Base-by-base conservation (phyloP, 2,329 filamentous ascomycete genomes). In the Arthrobotrys sinensis region DNA sequence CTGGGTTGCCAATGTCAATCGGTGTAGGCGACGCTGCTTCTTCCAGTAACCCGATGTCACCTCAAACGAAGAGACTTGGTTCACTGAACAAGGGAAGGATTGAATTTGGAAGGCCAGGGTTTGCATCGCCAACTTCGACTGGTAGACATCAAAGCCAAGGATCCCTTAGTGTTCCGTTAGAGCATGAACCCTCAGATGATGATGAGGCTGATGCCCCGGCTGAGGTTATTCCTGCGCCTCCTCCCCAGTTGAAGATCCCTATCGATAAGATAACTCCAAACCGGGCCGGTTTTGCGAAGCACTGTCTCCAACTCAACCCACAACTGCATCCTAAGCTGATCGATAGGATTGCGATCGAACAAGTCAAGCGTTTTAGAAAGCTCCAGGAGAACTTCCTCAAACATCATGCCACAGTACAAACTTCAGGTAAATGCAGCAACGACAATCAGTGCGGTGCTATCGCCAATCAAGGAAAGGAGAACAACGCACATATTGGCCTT, bases 291-390 rank as follows among this genome's bases (percentile, higher is more conserved):
- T 97, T 97, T 85, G 90, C 90, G 80, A 87, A 89, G 24, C 92
- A 97, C 82, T 88, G 95, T 16, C 85, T 90, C 53, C 87, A 89
- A 76, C 85, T 96, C 50, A 96, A 96, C 82, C 93, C 93, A n/a
- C 85, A 87, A 10, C 86, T 97, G 72, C 86, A 86, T n/a, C 85
- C 87, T 7, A 87, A 90, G 83, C 87, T 97, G 80, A 89, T 95
- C 12, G 92, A 96, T 34, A 90, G 94, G 53, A 92, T 97, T 80
- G 92, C 92, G 0, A 89, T 93, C 80, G 93, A 97, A 82, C 93
- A 97, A 83, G 86, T 91, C 55, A 86, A 90, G 76, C 89, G 94
- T 69, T 97, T 94, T 84, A 96, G 94, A 83, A 89, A 89, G 32
- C 86, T 97, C 14, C 86, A 95, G 34, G 90, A 90, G 43, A 86